Evolutionary conservation across 2,329 filamentous ascomycete genomes (phyloP), one percentile per base, ranked within the genome.

Genomic region (Capronia americana): DNA sequence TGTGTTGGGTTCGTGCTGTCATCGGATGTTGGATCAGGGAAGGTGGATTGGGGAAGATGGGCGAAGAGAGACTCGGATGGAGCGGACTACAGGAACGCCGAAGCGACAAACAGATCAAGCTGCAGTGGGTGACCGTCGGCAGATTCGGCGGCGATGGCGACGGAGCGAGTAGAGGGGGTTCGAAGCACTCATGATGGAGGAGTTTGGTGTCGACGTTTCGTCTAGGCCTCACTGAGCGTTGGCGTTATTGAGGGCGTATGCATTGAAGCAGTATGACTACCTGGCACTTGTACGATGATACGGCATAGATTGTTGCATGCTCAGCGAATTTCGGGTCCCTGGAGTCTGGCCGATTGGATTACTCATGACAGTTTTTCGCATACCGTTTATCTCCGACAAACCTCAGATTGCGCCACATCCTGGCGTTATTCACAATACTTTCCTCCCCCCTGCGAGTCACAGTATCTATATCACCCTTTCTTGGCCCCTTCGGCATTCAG

Each of bases 61-160:
- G 74, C 38, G 69, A 73, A 59, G 74, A 72, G 59, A 67, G 63
- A 58, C 54, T 75, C 14, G 73, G 71, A 23, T 75, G 74, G 74
- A 72, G 71, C 48, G 74, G 74, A 11, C 56, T 75, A 55, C 70
- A 69, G 58, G 83, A 78, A 11, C 83, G 74, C 20, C 83, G 85
- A 30, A 80, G 78, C 48, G 79, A 73, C 5, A 71, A 76, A 74
- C 77, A 82, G 74, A 77, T 76, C 3, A 84, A 84, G 72, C 80
- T 84, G 53, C 81, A 81, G 63, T 86, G 84, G 81, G 81, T 83
- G 26, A 82, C 81, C 0, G 81, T 83, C 17, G 81, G 81, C 7
- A 79, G 80, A 23, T 79, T 78, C 24, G 81, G 80, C 61, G 81
- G 81, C 26, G 81, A 83, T 74, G 78, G 68, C 12, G 68, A 68